Conservation (phyloP, 2,329 filamentous ascomycete species). For the Oidium heveae region DNA sequence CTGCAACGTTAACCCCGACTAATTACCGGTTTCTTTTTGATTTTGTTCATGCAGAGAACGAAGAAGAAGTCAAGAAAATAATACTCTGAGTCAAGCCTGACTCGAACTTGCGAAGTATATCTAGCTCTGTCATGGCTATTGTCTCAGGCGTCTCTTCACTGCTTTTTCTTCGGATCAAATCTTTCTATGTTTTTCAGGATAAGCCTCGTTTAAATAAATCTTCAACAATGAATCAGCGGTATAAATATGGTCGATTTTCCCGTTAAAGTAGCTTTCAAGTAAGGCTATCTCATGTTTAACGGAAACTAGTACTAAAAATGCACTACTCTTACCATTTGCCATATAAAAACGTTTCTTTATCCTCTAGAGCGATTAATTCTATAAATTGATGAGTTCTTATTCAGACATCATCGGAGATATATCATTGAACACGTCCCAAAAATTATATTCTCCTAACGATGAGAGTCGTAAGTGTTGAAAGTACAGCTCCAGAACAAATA, state of each 20-base stretch:
- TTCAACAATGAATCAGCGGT: not conserved
- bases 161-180: not conserved
- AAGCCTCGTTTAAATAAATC: not conserved
- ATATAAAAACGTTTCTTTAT: not conserved
- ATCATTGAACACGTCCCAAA: too few relatives aligned
- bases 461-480: not conserved
- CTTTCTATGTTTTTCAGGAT: not conserved
- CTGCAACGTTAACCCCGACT: not conserved
- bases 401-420: not conserved
- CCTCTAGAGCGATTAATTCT: not conserved
- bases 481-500: not conserved
- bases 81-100: not conserved
- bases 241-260: not conserved
- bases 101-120: not conserved
- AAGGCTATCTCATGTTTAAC: not conserved
- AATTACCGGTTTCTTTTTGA: not conserved
- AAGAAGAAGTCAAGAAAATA: not conserved
- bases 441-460: not conserved
- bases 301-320: not conserved
- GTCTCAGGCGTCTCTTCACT: not conserved
- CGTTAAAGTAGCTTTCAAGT: not conserved
- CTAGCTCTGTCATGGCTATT: not conserved
- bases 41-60: not conserved
- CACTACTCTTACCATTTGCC: not conserved
- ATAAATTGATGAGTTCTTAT: not conserved